Evolutionary conservation across 352 stramenopile genomes (phyloP), one percentile per base, ranked within the genome.

Genomic region (Blastocystis sp.): DNA sequence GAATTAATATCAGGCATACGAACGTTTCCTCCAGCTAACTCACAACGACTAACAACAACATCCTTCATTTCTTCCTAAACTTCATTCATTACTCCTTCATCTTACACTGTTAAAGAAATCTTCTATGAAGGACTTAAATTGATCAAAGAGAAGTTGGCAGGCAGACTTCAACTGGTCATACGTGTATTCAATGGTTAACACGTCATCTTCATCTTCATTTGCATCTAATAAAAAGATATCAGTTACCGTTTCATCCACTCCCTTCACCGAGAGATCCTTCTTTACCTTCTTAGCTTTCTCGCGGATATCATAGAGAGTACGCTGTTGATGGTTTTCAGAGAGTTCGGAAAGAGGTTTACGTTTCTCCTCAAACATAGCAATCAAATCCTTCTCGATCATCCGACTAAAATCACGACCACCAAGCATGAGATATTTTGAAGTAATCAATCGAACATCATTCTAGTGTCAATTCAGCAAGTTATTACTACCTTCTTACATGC

Each of bases 351-450:
- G 6, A 22, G 58, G 15, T 24, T 70, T 42, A 0, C 27, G 51
- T 11, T 78, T 3, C 22, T 53, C 9, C 17, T 75, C 7, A 62
- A 35, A 81, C 0, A 42, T 2, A 13, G 7, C n/a, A 5, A 58
- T 24, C n/a, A 81, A 27, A 1, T 60, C 24, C 69, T 60, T 59
- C n/a, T 60, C 44, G 11, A 68, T 22, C 6, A 17, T 19, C 4
- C 9, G 24, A 33, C 24, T 40, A 27, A 84, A 84, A 51, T 84
- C 73, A 19, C 30, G 22, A 30, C 73, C 73, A 48, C 73, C 73
- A 17, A 84, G 48, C 24, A 54, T 44, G 11, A 27, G 5, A 9
- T 33, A 51, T 40, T 51, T 30, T 30, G 22, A n/a, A 3, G 24
- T 15, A n/a, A 84, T 5, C 4, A 84, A 15, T 4, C 7, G 9